A percentile compares a stretch with the other conserved stretches of the same genome.
Evolutionary conservation across 2,329 filamentous ascomycete species (phyloP).

Genomic region (Ascocoryne sarcoides): DNA sequence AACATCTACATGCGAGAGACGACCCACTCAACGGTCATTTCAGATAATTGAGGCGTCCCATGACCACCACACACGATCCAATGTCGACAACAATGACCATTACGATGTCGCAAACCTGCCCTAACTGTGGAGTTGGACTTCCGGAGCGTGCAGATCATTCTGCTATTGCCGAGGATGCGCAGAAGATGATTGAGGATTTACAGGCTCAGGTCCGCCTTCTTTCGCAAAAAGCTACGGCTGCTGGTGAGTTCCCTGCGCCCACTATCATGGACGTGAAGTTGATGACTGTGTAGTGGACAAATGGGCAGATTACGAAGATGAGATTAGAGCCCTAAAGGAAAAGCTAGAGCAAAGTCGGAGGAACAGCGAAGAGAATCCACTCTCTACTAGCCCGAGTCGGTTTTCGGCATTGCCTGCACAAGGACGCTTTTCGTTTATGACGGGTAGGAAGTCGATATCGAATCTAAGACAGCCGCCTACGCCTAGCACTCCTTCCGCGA

Average conservation of each 20-base stretch:
- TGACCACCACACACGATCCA: slow-evolving; percentile 9
- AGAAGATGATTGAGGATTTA: slow-evolving; percentile 57
- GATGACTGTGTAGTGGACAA: slow-evolving; percentile 41
- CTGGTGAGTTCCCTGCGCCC: slow-evolving; percentile 34
- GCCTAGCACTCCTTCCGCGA: slow-evolving; percentile 21
- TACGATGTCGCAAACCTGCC: slow-evolving; percentile 24
- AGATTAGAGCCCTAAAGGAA: slow-evolving; percentile 51
- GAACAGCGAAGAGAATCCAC: slow-evolving; percentile 21
- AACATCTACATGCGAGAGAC: too few relatives aligned
- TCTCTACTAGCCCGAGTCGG: slow-evolving; percentile 11
- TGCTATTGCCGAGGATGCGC: slow-evolving; percentile 32
- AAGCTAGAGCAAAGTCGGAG: slow-evolving; percentile 13
- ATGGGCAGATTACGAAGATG: slow-evolving; percentile 75
- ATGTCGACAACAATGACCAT: slow-evolving; percentile 28
- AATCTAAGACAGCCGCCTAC: slow-evolving; percentile 27
- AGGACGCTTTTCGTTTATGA: slow-evolving; percentile 35
- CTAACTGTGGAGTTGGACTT: slow-evolving; percentile 26
- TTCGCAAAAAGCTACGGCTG: slow-evolving; percentile 60
- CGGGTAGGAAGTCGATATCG: slow-evolving; percentile 40
- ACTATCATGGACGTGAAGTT: not conserved
- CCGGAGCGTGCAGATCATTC: slow-evolving; percentile 12
- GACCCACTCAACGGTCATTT: too few relatives aligned
- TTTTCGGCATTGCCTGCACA: slow-evolving; percentile 23
- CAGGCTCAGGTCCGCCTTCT: slow-evolving; percentile 62
- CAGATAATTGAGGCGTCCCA: slow-evolving; percentile 4